Conservation (phyloP, 2,329 filamentous ascomycete genomes). For the Ascosphaera acerosa region DNA sequence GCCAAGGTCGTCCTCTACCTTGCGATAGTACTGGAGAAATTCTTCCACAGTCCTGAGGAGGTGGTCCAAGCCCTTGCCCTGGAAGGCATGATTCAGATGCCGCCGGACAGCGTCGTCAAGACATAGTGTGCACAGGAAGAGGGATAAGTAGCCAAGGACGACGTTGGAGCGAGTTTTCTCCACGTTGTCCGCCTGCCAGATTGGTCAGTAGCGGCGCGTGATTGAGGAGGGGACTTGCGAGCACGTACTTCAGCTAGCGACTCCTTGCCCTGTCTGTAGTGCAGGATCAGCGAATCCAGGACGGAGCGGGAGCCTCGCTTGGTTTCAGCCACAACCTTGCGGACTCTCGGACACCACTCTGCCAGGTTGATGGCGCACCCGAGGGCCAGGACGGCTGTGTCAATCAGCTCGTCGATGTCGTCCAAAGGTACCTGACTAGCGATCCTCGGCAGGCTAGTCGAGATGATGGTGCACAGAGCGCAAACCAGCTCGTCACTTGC, state of each 20-base stretch:
- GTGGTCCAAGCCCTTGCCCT: slow-evolving; percentile 21
- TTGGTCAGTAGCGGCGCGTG: too few species aligned
- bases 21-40: slow-evolving; percentile 34
- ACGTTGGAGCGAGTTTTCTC: slow-evolving; percentile 58
- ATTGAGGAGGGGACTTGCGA: slow-evolving; percentile 5
- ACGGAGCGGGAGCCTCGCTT: slow-evolving; percentile 16
- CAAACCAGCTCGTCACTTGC: slow-evolving; percentile 19
- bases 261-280: slow-evolving; percentile 43
- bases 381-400: slow-evolving; percentile 50
- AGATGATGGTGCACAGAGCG: slow-evolving; percentile 14
- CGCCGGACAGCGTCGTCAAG: slow-evolving; percentile 25
- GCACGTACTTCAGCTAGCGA: slow-evolving; percentile 39
- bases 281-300: slow-evolving; percentile 32
- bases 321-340: slow-evolving; percentile 23
- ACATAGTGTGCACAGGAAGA: slow-evolving; percentile 61
- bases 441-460: slow-evolving; percentile 11
- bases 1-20: slow-evolving; percentile 26
- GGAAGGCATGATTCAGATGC: slow-evolving; percentile 20
- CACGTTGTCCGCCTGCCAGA: slow-evolving; percentile 26
- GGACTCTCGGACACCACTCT: slow-evolving; percentile 44
- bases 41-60: slow-evolving; percentile 34
- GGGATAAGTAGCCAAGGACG: slow-evolving; percentile 61
- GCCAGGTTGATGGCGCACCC: slow-evolving; percentile 72
- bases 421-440: slow-evolving; percentile 11
- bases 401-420: slow-evolving; percentile 34